Base-by-base conservation (phyloP, 371 early-diverging fungal genomes). In the Saksenaea vasiformis region DNA sequence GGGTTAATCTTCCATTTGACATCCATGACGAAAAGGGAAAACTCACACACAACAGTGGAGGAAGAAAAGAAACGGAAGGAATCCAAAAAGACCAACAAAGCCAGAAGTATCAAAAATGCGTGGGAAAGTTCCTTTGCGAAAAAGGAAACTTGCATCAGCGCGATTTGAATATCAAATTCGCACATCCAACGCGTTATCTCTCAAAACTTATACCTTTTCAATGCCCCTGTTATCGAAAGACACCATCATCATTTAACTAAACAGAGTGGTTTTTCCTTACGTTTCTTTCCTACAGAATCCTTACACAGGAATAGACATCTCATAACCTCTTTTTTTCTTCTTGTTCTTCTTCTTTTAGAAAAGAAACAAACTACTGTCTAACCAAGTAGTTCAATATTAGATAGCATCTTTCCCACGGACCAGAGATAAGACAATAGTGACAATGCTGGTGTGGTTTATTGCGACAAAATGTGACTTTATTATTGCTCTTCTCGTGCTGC, bases 401-500 rank as follows among this genome's bases (percentile, higher is more conserved):
- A 31, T 31, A 31, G n/a, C 7, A 31, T 31, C 31, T 2, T 2
- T 31, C 7, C 31, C 31, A 31, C 4, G 31, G 7, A 31, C 4
- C 31, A 31, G 7, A 14, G 38, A 38, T 15, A 38, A 41, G 0
- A 41, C 5, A 41, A n/a, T 14, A 2, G 17, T 41, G 14, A 31
- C 31, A 7, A 4, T 31, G 31, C 31, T 31, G 31, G 31, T 7
- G 31, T 31, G 43, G 43, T 47, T 47, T 47, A 47, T 47, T 47
- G 51, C 11, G 24, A 22, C 11, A 22, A 47, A 37, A 5, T 13
- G 5, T 37, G 10, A 19, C 19, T 22, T 22, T 22, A n/a, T 22
- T 76, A 80, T 53, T 72, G 73, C 22, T 87, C 86, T 63, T 89
- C 84, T 44, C 79, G 77, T 37, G 72, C 78, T 54, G 84, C 79